Percentiles rank a stretch among this genome's conserved stretches.
Evolutionary conservation across 1,284 basidiomycete genomes (phyloP).

Genomic region (Afroboletus lepidellus): DNA sequence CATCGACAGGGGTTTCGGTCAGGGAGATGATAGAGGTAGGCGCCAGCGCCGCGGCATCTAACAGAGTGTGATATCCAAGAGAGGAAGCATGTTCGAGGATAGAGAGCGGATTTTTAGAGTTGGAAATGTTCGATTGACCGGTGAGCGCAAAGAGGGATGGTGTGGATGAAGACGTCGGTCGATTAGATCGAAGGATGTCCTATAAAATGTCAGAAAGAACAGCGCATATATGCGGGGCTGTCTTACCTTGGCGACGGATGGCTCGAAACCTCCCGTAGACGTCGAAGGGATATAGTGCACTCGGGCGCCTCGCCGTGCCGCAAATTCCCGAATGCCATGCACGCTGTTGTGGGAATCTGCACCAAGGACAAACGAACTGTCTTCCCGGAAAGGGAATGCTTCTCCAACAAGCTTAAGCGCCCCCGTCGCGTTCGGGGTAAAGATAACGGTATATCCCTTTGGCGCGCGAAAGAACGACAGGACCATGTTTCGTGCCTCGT

Average conservation of each 20-base stretch:
- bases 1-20: slow-evolving; percentile 65
- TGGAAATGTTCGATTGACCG: slow-evolving; percentile 79
- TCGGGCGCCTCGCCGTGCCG: slow-evolving; percentile 49
- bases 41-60: slow-evolving; percentile 78
- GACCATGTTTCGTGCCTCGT: slow-evolving; percentile 66
- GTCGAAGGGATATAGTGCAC: slow-evolving; percentile 67
- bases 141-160: slow-evolving; percentile 72
- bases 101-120: slow-evolving; percentile 59
- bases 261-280: slow-evolving; percentile 59
- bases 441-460: slow-evolving; percentile 74
- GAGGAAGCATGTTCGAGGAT: slow-evolving; percentile 58
- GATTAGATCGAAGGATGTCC: slow-evolving; percentile 44
- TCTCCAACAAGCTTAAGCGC: slow-evolving; percentile 81
- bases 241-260: slow-evolving; percentile 56
- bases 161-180: slow-evolving; percentile 40
- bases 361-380: slow-evolving; percentile 60
- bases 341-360: slow-evolving; percentile 82
- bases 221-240: slow-evolving; percentile 18
- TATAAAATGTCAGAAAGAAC: slow-evolving; percentile 20
- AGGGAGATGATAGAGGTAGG: slow-evolving; percentile 69
- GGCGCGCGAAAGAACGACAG: slow-evolving; percentile 73
- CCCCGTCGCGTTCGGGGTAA: slow-evolving; percentile 77
- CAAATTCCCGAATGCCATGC: slow-evolving; percentile 77
- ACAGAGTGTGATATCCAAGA: slow-evolving; percentile 69
- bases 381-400: slow-evolving; percentile 65